Conservation (phyloP, 257 asterid species). For the Mitragyna speciosa region DNA sequence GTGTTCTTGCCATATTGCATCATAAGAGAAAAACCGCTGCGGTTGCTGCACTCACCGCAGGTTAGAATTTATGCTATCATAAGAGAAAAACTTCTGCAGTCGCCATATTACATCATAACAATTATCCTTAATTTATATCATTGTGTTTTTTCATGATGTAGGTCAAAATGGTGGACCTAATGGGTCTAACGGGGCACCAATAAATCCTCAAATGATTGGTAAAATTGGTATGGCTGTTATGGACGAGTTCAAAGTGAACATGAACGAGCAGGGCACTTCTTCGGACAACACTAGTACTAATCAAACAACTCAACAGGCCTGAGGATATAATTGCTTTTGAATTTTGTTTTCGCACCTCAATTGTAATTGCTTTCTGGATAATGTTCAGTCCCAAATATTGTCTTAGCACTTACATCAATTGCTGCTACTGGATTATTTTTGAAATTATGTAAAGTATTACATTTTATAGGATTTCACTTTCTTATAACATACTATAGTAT, state of each 20-base stretch:
- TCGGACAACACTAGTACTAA: background rate
- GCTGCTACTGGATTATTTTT: background rate
- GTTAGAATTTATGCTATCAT: conserved; percentile 5
- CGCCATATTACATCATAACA: no score
- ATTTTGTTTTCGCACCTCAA: background rate
- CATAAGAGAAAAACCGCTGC: conserved; percentile 19
- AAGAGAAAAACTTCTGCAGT: background rate
- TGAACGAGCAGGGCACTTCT: background rate
- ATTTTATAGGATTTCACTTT: no score
- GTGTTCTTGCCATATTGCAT: conserved; percentile 23
- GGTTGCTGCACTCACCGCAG: conserved; percentile 11
- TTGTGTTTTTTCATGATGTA: background rate
- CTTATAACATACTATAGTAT: no score
- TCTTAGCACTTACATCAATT: background rate
- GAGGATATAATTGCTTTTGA: background rate
- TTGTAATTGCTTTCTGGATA: background rate
- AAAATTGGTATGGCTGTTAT: conserved; percentile 13
- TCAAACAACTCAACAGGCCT: background rate
- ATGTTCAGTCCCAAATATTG: background rate
- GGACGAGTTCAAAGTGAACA: conserved; percentile 3
- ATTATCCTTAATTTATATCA: no score
- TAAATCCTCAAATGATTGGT: conserved; percentile 18
- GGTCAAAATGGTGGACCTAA: conserved; percentile 22
- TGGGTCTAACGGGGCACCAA: background rate
- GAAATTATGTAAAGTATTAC: background rate